Evolutionary conservation across 495 filamentous ascomycete species (phyloP), one percentile per base, ranked within the genome.

Genomic region (Xylaria bambusicola): DNA sequence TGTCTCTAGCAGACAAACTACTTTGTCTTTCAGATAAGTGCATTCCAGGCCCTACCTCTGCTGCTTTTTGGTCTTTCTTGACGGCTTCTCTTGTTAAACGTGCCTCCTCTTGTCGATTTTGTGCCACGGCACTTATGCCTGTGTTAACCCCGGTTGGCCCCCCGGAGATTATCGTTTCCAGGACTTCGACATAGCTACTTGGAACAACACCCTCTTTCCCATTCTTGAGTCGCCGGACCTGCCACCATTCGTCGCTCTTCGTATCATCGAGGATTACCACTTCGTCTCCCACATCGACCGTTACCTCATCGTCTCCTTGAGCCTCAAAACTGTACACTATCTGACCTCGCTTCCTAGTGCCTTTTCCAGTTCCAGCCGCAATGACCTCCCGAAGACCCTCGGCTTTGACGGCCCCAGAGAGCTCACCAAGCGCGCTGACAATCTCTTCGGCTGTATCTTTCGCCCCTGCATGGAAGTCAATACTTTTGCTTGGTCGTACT

Each of bases 181-280:
- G 89, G 27, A 95, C 77, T 71, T 99, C 94, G 50, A 98, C 87
- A 71, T 97, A 99, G 73, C 89, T 95, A 76, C 91, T 92, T 4
- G 94, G 94, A n/a, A 99, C 93, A 10, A 98, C 94, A n/a, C 94
- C 95, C 70, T 96, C 90, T 67, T 90, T 91, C 46, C 90, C 90
- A 71, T 93, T 97, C 77, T 92, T 92, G 48, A 96, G 62, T 29
- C 92, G 84, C 47, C 89, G 85, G 10, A 99, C 92, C 80, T 92
- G 89, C 93, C 95, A 98, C 94, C 94, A 99, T 70, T 99, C 94
- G 45, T 97, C 92, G 52, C 92, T 96, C 73, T 90, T 91, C 56
- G 79, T 84, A 69, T 96, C 92, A 67, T 99, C 93, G 38, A 97
- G 66, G 52, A 99, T 80, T 49, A 95, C 75, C 24, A 99, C 93